phyloP scores from a whole-genome alignment of 768 basidiomycete species.

The Boletus vinaceobasis region DNA sequence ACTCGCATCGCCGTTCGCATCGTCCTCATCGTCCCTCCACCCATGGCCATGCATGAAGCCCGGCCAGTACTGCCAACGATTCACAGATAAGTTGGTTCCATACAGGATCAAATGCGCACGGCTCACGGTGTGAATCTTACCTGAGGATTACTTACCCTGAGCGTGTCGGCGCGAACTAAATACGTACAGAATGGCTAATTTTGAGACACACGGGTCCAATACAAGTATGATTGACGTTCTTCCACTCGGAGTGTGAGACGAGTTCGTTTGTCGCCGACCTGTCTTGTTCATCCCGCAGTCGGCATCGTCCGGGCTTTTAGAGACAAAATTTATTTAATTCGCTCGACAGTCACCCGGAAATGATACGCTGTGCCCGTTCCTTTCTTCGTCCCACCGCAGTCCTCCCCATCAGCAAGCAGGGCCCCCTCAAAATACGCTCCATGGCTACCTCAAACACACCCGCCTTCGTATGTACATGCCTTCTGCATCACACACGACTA shows the following conservation, averaged over 20 bases:
- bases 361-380: conserved; percentile 30
- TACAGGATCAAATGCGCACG: background rate
- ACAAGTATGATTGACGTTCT: background rate
- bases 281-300: background rate
- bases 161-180: background rate
- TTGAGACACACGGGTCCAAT: background rate
- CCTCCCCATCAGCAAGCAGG: conserved; percentile 22
- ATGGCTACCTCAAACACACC: conserved; percentile 63
- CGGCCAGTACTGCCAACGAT: too few species aligned
- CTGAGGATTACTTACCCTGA: background rate
- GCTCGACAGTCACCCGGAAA: conserved; percentile 13
- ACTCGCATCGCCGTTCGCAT: too few species aligned
- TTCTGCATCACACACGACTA: background rate
- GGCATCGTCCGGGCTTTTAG: conserved; percentile 22
- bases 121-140: background rate
- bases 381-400: conserved; percentile 26
- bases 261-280: background rate
- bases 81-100: background rate
- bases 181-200: background rate
- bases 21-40: too few species aligned
- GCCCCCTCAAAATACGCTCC: conserved; percentile 32
- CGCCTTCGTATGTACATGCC: conserved; percentile 49
- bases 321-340: conserved; percentile 20
- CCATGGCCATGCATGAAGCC: too few species aligned
- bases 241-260: background rate